phyloP scores from a whole-genome alignment of 2,329 filamentous ascomycete species.

The Ophiostoma angusticollis region DNA sequence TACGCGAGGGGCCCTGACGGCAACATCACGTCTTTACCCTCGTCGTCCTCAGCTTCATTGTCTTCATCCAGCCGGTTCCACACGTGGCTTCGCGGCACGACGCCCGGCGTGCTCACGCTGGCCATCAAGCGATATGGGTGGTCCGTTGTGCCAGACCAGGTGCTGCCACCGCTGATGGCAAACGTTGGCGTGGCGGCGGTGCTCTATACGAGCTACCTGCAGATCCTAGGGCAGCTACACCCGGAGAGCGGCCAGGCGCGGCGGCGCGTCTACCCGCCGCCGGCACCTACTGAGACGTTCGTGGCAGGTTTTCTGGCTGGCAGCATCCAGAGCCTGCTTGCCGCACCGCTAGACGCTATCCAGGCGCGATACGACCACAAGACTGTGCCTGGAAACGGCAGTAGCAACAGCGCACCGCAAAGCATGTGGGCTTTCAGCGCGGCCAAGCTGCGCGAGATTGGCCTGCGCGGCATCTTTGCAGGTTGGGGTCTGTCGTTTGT shows the following conservation, averaged over 20 bases:
- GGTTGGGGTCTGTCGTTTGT: conserved; percentile 57
- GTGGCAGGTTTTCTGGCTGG: conserved; percentile 59
- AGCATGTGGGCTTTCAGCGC: conserved; percentile 64
- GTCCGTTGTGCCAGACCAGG: conserved; percentile 61
- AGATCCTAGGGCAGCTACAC: conserved; percentile 53
- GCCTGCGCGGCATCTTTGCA: conserved; percentile 58
- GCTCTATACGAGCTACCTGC: conserved; percentile 63
- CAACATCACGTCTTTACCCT: not conserved
- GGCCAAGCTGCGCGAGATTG: conserved; percentile 58
- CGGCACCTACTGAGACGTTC: conserved; percentile 49
- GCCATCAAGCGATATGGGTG: conserved; percentile 60
- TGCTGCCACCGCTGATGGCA: conserved; percentile 62
- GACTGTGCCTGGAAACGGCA: conserved; percentile 25
- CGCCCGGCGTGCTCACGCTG: conserved; percentile 54
- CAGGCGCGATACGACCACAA: conserved; percentile 57
- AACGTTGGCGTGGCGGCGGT: conserved; percentile 64
- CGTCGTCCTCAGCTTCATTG: conserved; percentile 9
- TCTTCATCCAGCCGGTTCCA: conserved; percentile 28
- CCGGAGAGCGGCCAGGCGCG: conserved; percentile 43
- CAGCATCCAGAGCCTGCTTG: conserved; percentile 54
- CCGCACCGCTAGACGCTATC: conserved; percentile 63
- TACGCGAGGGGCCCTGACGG: conserved; percentile 36
- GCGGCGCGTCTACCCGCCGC: conserved; percentile 58
- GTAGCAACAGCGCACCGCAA: conserved; percentile 26
- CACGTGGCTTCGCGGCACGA: conserved; percentile 47